Evolutionary conservation across 192 early-diverging fungal genomes (phyloP).

Genomic region (Linnemannia exigua): DNA sequence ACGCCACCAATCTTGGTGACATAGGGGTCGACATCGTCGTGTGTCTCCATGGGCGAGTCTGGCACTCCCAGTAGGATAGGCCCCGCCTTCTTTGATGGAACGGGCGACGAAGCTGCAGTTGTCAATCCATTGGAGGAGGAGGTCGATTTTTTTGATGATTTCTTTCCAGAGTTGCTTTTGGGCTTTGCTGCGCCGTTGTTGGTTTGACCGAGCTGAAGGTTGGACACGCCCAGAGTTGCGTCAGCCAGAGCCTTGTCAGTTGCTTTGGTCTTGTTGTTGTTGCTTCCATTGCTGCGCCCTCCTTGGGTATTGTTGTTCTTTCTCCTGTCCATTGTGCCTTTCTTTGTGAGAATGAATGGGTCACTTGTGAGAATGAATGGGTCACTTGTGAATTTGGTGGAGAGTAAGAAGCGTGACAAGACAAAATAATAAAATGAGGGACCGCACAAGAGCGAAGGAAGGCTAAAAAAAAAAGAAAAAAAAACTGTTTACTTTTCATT

Average conservation of each 20-base stretch:
- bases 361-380: not conserved
- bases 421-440: not conserved
- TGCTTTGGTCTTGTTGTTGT: not conserved
- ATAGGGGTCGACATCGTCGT: conserved; percentile 70
- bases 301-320: conserved; percentile 9
- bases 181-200: conserved; percentile 4
- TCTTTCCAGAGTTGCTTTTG: conserved; percentile 21
- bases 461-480: conserved; percentile 20
- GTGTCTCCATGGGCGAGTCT: conserved; percentile 57
- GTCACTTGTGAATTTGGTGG: not conserved
- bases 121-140: not conserved
- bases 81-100: conserved; percentile 43
- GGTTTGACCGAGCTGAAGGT: conserved; percentile 16
- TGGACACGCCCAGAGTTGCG: conserved; percentile 6
- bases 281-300: conserved; percentile 8
- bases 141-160: conserved; percentile 23
- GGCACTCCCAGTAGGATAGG: conserved; percentile 63
- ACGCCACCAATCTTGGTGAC: conserved; percentile 75
- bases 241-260: conserved; percentile 2
- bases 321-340: conserved; percentile 21
- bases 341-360: not conserved
- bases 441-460: not conserved
- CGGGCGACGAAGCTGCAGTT: not conserved
- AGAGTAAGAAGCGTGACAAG: not conserved
- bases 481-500: conserved; percentile 24